A percentile compares a stretch with the other conserved stretches of the same genome.
phyloP scores from a whole-genome alignment of 106 monocot species.

The Agapanthus africanus region DNA sequence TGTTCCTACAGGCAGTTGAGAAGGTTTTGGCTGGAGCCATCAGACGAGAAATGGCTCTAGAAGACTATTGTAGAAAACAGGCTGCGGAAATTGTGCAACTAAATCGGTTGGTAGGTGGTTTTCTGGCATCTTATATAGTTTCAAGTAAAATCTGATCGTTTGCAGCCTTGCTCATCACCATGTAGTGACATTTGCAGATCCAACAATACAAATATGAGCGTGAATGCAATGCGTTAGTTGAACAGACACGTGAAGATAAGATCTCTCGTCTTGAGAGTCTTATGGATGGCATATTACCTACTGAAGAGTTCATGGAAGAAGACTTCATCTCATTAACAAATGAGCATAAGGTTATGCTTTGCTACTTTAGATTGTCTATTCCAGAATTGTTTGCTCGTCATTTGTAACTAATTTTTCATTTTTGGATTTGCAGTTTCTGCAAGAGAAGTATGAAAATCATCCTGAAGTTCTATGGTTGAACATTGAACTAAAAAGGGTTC shows the following conservation, averaged over 20 bases:
- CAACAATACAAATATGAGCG: conserved; percentile 97
- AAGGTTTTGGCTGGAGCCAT: conserved; percentile 95
- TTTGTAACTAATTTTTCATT: background rate
- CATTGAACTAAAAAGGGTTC: conserved; percentile 74
- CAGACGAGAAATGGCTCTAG: conserved; percentile 89
- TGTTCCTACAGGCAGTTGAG: conserved; percentile 62
- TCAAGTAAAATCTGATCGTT: background rate
- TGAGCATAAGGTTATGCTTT: conserved; percentile 70
- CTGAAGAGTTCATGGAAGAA: conserved; percentile 86
- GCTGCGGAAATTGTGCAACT: conserved; percentile 75
- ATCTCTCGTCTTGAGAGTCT: conserved; percentile 85
- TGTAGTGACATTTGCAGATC: conserved; percentile 39
- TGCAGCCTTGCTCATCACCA: background rate
- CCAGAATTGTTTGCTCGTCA: background rate
- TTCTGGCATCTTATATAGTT: background rate
- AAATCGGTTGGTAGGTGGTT: conserved; percentile 58
- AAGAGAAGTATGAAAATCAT: conserved; percentile 89
- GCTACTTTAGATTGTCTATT: conserved; percentile 2
- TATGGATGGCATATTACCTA: conserved; percentile 83
- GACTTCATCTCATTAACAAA: conserved; percentile 66
- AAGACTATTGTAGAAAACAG: conserved; percentile 76
- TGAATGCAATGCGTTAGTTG: conserved; percentile 83
- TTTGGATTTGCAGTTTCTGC: conserved; percentile 44
- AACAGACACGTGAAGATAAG: conserved; percentile 71
- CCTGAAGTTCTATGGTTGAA: conserved; percentile 66